phyloP scores from a whole-genome alignment of 2,329 filamentous ascomycete genomes.

The Samsoniella hepiali region DNA sequence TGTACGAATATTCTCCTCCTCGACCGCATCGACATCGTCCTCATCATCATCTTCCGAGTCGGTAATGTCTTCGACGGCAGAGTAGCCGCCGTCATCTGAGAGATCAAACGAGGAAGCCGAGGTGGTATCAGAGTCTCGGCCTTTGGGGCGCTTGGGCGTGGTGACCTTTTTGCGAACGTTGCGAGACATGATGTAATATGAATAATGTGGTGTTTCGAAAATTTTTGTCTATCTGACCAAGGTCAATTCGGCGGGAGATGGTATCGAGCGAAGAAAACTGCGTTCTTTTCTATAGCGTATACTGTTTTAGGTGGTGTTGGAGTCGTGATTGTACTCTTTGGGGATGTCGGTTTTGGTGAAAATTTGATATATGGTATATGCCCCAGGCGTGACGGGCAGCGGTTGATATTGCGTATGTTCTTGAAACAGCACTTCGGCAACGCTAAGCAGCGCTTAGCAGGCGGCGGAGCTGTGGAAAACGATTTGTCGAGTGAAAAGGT shows the following conservation, averaged over 20 bases:
- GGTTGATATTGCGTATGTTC: neutral
- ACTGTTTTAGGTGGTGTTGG: neutral
- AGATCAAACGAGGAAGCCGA: conserved; percentile 53
- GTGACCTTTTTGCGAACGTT: conserved; percentile 50
- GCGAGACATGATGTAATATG: conserved; percentile 46
- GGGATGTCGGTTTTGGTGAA: neutral
- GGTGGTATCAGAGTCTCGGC: conserved; percentile 50
- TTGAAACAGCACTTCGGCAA: conserved; percentile 7
- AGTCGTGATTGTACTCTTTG: neutral
- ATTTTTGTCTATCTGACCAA: conserved; percentile 2
- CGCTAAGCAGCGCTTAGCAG: conserved; percentile 9
- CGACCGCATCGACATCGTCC: conserved; percentile 71
- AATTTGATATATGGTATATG: conserved; percentile 5
- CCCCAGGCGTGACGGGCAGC: conserved; percentile 15
- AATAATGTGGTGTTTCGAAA: conserved; percentile 7
- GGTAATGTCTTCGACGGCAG: conserved; percentile 73
- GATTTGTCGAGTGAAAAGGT: conserved; percentile 56
- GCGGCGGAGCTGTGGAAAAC: conserved; percentile 55
- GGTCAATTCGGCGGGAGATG: neutral
- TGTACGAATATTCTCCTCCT: conserved; percentile 70
- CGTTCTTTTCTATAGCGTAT: neutral
- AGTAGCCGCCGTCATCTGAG: conserved; percentile 69
- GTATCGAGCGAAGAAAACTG: no score
- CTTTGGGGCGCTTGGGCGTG: conserved; percentile 44
- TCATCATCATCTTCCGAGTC: conserved; percentile 77